Evolutionary conservation across 2,329 filamentous ascomycete species (phyloP), one percentile per base, ranked within the genome.

Genomic region (Massarina eburnea): DNA sequence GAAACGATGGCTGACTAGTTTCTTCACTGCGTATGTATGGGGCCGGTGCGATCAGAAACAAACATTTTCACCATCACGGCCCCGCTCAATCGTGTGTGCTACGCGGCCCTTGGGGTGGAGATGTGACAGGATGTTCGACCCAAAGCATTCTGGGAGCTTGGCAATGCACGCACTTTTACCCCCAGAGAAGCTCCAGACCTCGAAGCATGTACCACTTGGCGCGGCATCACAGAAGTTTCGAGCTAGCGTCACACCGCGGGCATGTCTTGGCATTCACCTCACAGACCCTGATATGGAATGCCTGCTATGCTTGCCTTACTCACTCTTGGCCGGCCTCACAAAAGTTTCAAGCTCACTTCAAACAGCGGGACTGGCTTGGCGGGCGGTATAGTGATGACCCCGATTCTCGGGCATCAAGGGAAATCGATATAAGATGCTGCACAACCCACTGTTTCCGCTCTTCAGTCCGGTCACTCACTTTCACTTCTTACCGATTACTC

Each of bases 381-480:
- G 47, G 41, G 51, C 44, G 48, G 24, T 20, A 39, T 37, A 39
- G 47, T 48, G 37, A 42, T 46, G 43, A 52, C 45, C 27, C 45
- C 42, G 42, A 26, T 27, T 24, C 46, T 27, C 41, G 30, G 17
- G 41, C 32, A 48, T 48, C 33, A 43, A 32, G n/a, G 41, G 27
- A 55, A 40, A 30, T 39, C 43, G 41, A 57, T 67, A 67, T 66
- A 67, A 66, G 52, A 61, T 44, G 43, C 35, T 26, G 35, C 46
- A 41, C 38, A 56, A 43, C 47, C 55, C 57, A 56, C 59, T 57
- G 45, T 40, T 66, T 62, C 50, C 39, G 43, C 54, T 62, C 62
- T 68, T 32, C 58, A 70, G 66, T 65, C 64, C 59, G 66, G 64
- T 58, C 59, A 67, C 64, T 68, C 67, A 66, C 58, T 57, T 67